Conservation (phyloP, 148 eudicot genomes). For the Bassia scoparia region DNA sequence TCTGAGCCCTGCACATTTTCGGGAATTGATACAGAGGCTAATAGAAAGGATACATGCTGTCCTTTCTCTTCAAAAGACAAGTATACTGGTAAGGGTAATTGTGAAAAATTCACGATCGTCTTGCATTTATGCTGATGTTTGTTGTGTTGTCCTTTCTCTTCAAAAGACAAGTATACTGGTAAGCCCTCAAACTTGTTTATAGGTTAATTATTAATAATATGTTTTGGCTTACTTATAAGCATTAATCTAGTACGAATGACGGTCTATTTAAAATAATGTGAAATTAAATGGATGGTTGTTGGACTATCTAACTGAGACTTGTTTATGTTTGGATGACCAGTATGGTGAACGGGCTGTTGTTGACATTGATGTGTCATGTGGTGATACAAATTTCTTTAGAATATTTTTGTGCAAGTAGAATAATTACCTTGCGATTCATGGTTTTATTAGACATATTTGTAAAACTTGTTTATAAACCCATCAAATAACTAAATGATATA, state of each 20-base stretch:
- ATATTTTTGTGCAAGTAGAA: too few relatives aligned
- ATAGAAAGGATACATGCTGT: constrained; percentile 3
- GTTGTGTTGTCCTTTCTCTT: background rate
- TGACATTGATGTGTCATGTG: background rate
- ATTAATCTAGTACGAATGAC: background rate
- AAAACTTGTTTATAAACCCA: too few relatives aligned
- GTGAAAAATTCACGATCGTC: background rate
- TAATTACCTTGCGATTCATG: too few relatives aligned
- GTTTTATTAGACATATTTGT: too few relatives aligned
- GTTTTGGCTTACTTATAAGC: background rate
- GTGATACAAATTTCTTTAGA: too few relatives aligned
- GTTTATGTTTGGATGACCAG: background rate
- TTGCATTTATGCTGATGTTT: constrained; percentile 6
- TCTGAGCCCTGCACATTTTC: constrained; percentile 17
- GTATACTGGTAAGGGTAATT: constrained; percentile 10
- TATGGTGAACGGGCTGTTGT: background rate
- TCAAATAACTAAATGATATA: too few relatives aligned
- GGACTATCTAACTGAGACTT: background rate
- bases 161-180: constrained; percentile 17
- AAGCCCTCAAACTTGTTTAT: too few relatives aligned
- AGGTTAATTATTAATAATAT: too few relatives aligned
- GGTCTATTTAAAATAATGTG: background rate
- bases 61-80: constrained; percentile 15
- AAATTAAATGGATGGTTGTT: background rate
- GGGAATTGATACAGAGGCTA: constrained; percentile 11